Evolutionary conservation across 768 basidiomycete species (phyloP).

Genomic region (Leccinum sublutescens): DNA sequence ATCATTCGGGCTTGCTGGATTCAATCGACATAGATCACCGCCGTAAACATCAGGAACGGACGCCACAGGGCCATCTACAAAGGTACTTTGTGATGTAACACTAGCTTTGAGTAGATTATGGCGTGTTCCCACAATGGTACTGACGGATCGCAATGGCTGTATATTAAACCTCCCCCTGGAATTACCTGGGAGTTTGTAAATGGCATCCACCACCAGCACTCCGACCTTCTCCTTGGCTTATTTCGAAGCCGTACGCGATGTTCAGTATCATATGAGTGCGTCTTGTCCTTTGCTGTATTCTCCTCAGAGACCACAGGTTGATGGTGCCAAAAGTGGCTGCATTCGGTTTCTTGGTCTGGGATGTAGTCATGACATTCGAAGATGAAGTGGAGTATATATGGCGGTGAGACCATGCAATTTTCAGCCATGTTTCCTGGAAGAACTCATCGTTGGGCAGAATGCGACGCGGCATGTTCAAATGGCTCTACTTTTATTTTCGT

Average conservation of each 20-base stretch:
- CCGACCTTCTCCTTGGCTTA: constrained; percentile 4
- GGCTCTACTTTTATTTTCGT: constrained; percentile 21
- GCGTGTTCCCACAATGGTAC: background rate
- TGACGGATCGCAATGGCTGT: background rate
- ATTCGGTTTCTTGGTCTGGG: constrained; percentile 28
- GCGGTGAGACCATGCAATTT: constrained; percentile 20
- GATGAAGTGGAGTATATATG: constrained; percentile 32
- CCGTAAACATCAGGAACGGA: background rate
- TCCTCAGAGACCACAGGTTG: background rate
- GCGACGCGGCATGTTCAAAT: constrained; percentile 10
- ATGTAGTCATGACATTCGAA: constrained; percentile 25
- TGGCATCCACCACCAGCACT: constrained; percentile 1
- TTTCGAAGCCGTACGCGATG: constrained; percentile 5
- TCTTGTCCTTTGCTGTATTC: background rate
- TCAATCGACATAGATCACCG: background rate
- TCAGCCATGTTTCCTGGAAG: background rate
- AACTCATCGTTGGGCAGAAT: constrained; percentile 9
- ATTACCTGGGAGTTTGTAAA: constrained; percentile 56
- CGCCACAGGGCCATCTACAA: background rate
- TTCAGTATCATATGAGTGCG: constrained; percentile 13
- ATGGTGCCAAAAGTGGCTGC: constrained; percentile 24
- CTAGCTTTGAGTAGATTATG: background rate
- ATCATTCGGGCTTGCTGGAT: background rate
- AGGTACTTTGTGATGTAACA: background rate
- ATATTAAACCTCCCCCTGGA: constrained; percentile 16